Evolutionary conservation across 306 rosid genomes (phyloP).

Genomic region (Senna tora): DNA sequence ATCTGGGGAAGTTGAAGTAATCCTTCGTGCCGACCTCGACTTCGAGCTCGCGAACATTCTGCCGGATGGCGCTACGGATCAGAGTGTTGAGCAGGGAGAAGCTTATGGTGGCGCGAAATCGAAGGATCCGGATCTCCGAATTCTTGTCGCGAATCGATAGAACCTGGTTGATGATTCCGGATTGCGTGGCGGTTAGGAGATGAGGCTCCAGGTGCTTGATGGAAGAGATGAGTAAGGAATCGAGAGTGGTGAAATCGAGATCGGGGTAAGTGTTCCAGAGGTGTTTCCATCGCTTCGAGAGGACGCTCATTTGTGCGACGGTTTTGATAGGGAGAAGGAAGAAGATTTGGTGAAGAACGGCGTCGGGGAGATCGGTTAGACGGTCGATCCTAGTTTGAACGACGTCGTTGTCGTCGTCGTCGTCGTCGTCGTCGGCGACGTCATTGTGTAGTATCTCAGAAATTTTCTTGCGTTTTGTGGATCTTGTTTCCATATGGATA

Average conservation of each 20-base stretch:
- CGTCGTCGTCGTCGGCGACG: too few relatives aligned
- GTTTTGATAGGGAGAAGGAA: slow-evolving; percentile 66
- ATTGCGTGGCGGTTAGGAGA: slow-evolving; percentile 18
- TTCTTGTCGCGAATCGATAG: slow-evolving; percentile 52
- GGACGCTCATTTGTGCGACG: slow-evolving; percentile 61
- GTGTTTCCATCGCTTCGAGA: slow-evolving; percentile 65
- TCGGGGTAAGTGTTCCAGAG: slow-evolving; percentile 82
- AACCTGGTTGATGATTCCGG: slow-evolving; percentile 59
- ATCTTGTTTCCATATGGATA: slow-evolving; percentile 71
- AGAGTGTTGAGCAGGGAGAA: slow-evolving; percentile 64
- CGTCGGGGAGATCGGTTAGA: slow-evolving; percentile 81
- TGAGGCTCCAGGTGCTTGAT: slow-evolving; percentile 24
- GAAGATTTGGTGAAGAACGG: slow-evolving; percentile 62
- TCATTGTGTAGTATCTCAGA: slow-evolving; percentile 4
- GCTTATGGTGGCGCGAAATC: slow-evolving; percentile 55
- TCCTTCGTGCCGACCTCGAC: slow-evolving; percentile 61
- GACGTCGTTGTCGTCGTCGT: slow-evolving; percentile 7
- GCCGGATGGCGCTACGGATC: slow-evolving; percentile 66
- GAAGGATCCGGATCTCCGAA: slow-evolving; percentile 61
- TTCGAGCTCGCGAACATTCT: slow-evolving; percentile 63
- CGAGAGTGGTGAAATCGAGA: slow-evolving; percentile 70
- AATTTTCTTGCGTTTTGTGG: slow-evolving; percentile 52
- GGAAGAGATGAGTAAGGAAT: slow-evolving; percentile 26
- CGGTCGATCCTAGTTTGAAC: slow-evolving; percentile 45
- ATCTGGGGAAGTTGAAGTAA: slow-evolving; percentile 74